phyloP scores from a whole-genome alignment of 352 stramenopile species.

The Phytophthora rubi region DNA sequence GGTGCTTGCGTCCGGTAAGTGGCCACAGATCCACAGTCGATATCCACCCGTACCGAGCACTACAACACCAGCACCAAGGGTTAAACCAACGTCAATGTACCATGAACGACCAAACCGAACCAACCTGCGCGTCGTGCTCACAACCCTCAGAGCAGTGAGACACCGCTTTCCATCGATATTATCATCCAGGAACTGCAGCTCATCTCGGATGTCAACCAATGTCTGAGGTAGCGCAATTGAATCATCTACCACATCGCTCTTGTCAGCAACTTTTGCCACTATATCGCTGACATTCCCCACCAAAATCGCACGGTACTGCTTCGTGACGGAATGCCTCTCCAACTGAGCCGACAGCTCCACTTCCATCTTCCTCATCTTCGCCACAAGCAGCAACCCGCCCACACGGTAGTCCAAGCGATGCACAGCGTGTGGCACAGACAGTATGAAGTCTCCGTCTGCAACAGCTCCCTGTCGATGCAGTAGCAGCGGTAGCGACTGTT shows the following conservation, averaged over 20 bases:
- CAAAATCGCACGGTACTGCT: slow-evolving; percentile 66
- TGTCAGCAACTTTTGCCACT: background rate
- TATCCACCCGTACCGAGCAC: slow-evolving; percentile 62
- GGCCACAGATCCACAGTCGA: slow-evolving; percentile 74
- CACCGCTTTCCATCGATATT: slow-evolving; percentile 37
- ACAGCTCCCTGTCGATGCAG: slow-evolving; percentile 17
- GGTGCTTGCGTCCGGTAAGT: slow-evolving; percentile 71
- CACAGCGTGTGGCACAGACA: slow-evolving; percentile 50
- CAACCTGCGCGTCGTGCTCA: slow-evolving; percentile 46
- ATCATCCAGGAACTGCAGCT: slow-evolving; percentile 34
- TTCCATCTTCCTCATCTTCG: slow-evolving; percentile 59
- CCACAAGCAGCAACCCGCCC: slow-evolving; percentile 62
- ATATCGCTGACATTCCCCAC: slow-evolving; percentile 33
- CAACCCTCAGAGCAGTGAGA: slow-evolving; percentile 41
- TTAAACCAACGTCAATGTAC: background rate
- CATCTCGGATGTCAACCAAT: slow-evolving; percentile 23
- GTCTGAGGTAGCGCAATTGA: slow-evolving; percentile 18
- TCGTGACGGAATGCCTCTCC: slow-evolving; percentile 49
- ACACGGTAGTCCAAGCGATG: slow-evolving; percentile 72
- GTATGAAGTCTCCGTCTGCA: slow-evolving; percentile 14
- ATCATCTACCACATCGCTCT: background rate
- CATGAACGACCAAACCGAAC: background rate
- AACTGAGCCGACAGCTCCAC: slow-evolving; percentile 52
- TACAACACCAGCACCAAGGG: slow-evolving; percentile 8
- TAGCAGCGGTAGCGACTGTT: slow-evolving; percentile 51